Base-by-base conservation (phyloP, 78 protist species). In the Dictyostelium capitatum region DNA sequence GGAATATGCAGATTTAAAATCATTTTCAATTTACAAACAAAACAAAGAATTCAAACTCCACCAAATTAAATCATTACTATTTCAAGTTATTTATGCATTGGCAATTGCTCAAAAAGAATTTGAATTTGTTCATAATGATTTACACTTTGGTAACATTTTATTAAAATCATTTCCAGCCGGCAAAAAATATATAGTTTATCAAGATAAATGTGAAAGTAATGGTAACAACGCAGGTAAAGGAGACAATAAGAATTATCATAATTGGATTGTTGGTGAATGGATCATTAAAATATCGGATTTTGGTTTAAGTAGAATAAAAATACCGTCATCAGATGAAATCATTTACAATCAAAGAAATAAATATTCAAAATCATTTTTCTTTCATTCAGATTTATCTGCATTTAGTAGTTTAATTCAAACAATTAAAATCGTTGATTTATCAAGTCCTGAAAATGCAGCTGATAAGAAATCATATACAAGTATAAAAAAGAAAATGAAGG, bases 41-140 rank as follows among this genome's bases (percentile, higher is more conserved):
- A 54, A 23, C 43, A 12, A 53, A 11, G 54, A 50, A n/a, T 25
- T 83, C 25, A 72, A 48, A 37, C 3, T 83, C 1, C 4, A 6
- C 0, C 69, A 37, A 19, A 32, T 72, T 23, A 69, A 83, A 41
- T 83, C 90, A 19, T 11, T 83, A 4, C 32, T 83, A 17, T 83
- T 83, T 54, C 90, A 85, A 70, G 20, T 85, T 4, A 12, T 75
- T 54, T 59, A 74, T 85, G 75, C 92, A 0, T 28, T 85, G 19
- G 23, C 83, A 14, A 74, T 85, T 11, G 25, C 92, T 15, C 92
- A 85, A 59, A 72, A 75, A 19, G 92, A 85, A 6, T 47, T 85
- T 59, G 83, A 85, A 32, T 85, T 85, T 30, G 48, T 59, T n/a
- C 92, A 85, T 37, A 85, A 85, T 48, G 92, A 85, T 59, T 79